These are phyloP conservation scores for Chytriomyces hyalinus DNA, from an alignment of 192 early-diverging fungal genomes.

Conservation along the genomic window DNA sequence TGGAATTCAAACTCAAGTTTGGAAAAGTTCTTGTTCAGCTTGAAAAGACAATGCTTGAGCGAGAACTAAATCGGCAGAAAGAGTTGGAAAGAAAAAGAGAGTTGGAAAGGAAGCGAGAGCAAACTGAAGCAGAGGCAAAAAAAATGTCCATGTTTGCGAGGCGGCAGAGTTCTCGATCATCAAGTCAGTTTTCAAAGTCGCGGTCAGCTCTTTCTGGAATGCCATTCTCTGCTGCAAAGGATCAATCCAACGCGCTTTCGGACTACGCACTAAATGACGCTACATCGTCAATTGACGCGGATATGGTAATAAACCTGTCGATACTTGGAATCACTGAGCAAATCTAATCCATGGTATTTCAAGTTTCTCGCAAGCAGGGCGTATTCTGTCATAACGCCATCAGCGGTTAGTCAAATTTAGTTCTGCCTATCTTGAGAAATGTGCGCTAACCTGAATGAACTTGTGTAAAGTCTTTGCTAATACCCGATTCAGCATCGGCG, in stretches of 20 bases:
- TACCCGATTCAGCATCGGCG: too few relatives aligned
- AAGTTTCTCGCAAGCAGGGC: too few relatives aligned
- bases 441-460: too few relatives aligned
- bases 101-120: background rate
- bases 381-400: too few relatives aligned
- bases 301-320: too few relatives aligned
- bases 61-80: background rate
- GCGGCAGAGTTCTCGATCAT: background rate
- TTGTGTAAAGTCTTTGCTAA: too few relatives aligned
- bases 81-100: constrained; percentile 7
- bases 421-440: too few relatives aligned
- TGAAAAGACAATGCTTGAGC: background rate
- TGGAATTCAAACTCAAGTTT: constrained; percentile 9
- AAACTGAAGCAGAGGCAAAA: background rate
- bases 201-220: background rate
- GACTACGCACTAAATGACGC: background rate
- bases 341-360: too few relatives aligned
- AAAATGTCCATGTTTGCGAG: background rate
- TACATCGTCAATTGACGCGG: background rate
- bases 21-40: constrained; percentile 4
- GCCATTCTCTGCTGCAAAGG: background rate
- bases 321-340: too few relatives aligned
- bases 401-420: too few relatives aligned
- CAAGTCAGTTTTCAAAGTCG: background rate
- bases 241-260: background rate